phyloP scores from a whole-genome alignment of 495 filamentous ascomycete genomes.

The Tuber magnatum region DNA sequence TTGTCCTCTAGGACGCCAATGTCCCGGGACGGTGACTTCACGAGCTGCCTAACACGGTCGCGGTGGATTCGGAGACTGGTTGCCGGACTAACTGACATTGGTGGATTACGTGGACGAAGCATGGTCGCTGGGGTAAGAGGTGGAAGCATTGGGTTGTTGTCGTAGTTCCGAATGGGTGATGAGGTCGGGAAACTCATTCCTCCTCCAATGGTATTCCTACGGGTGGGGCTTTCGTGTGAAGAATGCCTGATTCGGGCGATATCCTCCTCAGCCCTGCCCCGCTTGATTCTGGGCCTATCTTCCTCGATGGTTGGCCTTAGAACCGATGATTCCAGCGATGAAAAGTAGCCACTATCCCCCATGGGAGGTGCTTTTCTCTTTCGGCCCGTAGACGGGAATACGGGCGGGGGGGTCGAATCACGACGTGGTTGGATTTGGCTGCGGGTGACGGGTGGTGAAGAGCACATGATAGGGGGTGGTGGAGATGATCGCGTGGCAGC shows the following conservation, averaged over 20 bases:
- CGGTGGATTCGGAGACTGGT: constrained; percentile 92
- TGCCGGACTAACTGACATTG: constrained; percentile 83
- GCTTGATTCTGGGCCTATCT: constrained; percentile 69
- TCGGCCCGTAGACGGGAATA: constrained; percentile 51
- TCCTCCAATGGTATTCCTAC: constrained; percentile 49
- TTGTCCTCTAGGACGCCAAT: constrained; percentile 59
- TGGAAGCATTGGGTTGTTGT: constrained; percentile 59
- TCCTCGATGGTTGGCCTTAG: constrained; percentile 62
- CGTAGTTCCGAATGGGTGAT: constrained; percentile 54
- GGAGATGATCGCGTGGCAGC: constrained; percentile 43
- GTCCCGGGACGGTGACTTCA: constrained; percentile 76
- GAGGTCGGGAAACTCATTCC: constrained; percentile 53
- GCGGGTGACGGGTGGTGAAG: constrained; percentile 73
- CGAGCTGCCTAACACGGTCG: constrained; percentile 73
- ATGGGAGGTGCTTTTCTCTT: constrained; percentile 69
- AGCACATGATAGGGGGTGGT: constrained; percentile 52
- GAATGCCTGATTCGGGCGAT: constrained; percentile 89
- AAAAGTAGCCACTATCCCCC: constrained; percentile 96
- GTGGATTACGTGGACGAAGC: constrained; percentile 72
- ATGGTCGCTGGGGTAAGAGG: constrained; percentile 81
- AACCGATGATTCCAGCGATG: constrained; percentile 91
- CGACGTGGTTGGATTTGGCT: constrained; percentile 55
- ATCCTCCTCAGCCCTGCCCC: constrained; percentile 88
- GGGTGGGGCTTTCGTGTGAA: constrained; percentile 81
- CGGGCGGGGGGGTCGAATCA: constrained; percentile 68